Conservation (phyloP, 371 early-diverging fungal species). For the Mortierella polycephala region DNA sequence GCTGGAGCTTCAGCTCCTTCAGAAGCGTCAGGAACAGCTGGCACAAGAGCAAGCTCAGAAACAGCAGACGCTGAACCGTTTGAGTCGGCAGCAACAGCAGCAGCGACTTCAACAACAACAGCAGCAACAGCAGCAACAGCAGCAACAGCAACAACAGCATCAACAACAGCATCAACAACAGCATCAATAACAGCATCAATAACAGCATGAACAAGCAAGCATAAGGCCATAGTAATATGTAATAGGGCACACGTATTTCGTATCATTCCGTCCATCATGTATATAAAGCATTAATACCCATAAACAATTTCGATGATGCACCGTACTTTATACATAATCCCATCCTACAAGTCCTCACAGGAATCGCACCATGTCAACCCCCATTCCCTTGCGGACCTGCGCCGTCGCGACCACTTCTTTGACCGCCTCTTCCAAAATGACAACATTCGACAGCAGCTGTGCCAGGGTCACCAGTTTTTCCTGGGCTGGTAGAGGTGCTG, state of each 20-base stretch:
- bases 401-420: conserved; percentile 92
- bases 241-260: too few relatives aligned
- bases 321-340: not conserved
- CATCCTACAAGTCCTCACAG: conserved; percentile 15
- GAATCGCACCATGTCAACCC: conserved; percentile 74
- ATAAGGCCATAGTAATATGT: too few relatives aligned
- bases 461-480: conserved; percentile 67
- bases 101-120: conserved; percentile 11
- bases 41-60: conserved; percentile 21
- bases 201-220: too few relatives aligned
- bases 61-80: conserved; percentile 20
- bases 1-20: conserved; percentile 21
- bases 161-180: too few relatives aligned
- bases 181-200: too few relatives aligned
- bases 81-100: conserved; percentile 14
- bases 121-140: conserved; percentile 3
- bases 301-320: too few relatives aligned
- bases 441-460: conserved; percentile 85
- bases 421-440: conserved; percentile 90
- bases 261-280: too few relatives aligned
- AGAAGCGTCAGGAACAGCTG: conserved; percentile 19
- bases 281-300: too few relatives aligned
- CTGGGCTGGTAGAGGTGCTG: conserved; percentile 10
- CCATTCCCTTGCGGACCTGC: conserved; percentile 80
- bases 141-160: not conserved